These are phyloP conservation scores for Choricystis sp. DNA, from an alignment of 139 green algal genomes.

Conservation along the genomic window DNA sequence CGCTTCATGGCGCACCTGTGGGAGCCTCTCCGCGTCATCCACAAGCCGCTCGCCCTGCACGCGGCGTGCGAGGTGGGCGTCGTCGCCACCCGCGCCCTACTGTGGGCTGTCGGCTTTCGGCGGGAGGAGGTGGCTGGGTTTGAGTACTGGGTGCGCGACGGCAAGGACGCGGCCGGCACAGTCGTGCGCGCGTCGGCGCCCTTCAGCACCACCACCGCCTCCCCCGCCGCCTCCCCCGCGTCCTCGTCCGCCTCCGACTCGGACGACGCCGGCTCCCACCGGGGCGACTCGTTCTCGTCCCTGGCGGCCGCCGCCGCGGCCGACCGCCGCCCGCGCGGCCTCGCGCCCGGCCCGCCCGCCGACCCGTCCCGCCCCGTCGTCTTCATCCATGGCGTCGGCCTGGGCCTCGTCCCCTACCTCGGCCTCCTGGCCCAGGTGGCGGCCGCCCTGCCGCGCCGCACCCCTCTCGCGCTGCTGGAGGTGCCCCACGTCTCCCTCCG, in stretches of 20 bases:
- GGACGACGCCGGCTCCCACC: background rate
- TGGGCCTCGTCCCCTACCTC: slow-evolving; percentile 29
- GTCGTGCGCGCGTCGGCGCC: background rate
- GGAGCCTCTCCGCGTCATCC: slow-evolving; percentile 16
- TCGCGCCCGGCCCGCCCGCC: background rate
- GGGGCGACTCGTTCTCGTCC: slow-evolving; percentile 6
- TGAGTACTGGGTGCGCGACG: slow-evolving; percentile 14
- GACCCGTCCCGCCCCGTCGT: slow-evolving; percentile 18
- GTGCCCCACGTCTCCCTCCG: background rate
- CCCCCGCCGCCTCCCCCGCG: background rate
- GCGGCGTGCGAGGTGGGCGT: slow-evolving; percentile 8
- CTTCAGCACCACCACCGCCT: background rate
- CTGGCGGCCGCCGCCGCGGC: background rate
- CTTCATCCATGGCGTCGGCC: slow-evolving; percentile 35
- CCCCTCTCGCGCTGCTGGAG: background rate
- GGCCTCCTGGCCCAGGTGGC: slow-evolving; percentile 9
- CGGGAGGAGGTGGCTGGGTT: slow-evolving; percentile 9
- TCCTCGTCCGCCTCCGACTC: background rate
- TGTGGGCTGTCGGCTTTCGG: slow-evolving; percentile 11
- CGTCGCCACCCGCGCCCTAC: slow-evolving; percentile 2
- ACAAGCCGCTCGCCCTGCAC: slow-evolving; percentile 31
- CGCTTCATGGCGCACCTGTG: slow-evolving; percentile 27
- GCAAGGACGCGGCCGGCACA: background rate
- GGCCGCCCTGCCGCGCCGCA: too few species aligned
- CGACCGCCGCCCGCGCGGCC: background rate